Evolutionary conservation across 768 basidiomycete species (phyloP), one percentile per base, ranked within the genome.

Genomic region (Lentinula sp.): DNA sequence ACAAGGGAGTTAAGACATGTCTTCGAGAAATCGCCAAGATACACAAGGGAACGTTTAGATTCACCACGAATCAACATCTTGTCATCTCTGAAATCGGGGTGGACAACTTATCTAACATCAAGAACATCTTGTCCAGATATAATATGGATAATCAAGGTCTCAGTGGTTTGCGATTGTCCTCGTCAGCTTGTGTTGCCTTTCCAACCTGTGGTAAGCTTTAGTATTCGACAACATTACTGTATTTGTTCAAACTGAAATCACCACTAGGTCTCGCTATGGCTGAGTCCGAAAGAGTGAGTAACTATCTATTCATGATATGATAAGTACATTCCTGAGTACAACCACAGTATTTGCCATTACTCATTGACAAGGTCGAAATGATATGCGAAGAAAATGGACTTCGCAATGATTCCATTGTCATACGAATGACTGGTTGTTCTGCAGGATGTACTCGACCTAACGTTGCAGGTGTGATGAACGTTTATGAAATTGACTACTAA

Each of bases 351-450:
- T 79, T 99, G 10, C 97, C 96, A 16, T 68, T 98, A 13, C 85
- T 98, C 43, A 81, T 98, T 62, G 88, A 93, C 74, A 98, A 98
- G 75, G 89, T 98, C 16, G 96, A 99, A 77, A 86, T 87, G 74
- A 89, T 98, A 6, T 92, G 91, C 68, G 97, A 98, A 72, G 91
- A 95, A 72, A 90, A 87, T 66, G 96, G 96, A 16, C 78, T 98
- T 46, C 82, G 95, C 49, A 88, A 97, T 70, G 96, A 99, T 74
- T 87, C 90, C 3, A 96, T 98, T 65, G 86, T 98, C 62, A 98
- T 99, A 95, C 85, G 96, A 59, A 98, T 98, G 95, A 98, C 95
- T 15, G 96, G 96, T 54, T 98, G 95, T 66, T 92, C 93, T 2
- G 94, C 93, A 67, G 93, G 93, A 42, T 95, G 95, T 71, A 92